A percentile compares a stretch with the other conserved stretches of the same genome.
These are phyloP conservation scores for Echinochloa phyllopogon DNA, from an alignment of 176 grass and related monocot species.

Conservation along the genomic window DNA sequence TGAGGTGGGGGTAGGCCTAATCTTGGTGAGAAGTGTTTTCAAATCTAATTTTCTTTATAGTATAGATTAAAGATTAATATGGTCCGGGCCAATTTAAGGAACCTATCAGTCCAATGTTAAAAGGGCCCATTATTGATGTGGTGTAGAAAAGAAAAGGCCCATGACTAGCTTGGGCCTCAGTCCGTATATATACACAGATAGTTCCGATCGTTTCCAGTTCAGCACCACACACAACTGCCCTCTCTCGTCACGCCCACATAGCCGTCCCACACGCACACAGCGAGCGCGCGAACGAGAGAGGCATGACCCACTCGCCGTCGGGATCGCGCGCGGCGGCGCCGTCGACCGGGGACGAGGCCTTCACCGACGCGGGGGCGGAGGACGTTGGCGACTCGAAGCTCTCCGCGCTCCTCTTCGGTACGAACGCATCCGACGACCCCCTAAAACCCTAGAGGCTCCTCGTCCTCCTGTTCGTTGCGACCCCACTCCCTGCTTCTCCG, in stretches of 20 bases:
- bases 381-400: conserved; percentile 42
- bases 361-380: conserved; percentile 22
- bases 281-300: not conserved
- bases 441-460: conserved; percentile 29
- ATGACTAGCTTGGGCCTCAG: not conserved
- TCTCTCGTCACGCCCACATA: not conserved
- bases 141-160: not conserved
- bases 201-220: not conserved
- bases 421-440: not conserved
- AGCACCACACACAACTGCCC: not conserved
- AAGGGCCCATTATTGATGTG: not conserved
- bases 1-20: too few relatives aligned
- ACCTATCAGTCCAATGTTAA: not conserved
- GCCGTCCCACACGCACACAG: not conserved
- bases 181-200: not conserved
- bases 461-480: not conserved
- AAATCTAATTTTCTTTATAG: too few relatives aligned
- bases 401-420: conserved; percentile 57
- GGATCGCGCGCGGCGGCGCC: conserved; percentile 47
- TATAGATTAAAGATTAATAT: too few relatives aligned
- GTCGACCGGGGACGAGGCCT: conserved; percentile 26
- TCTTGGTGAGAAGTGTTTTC: too few relatives aligned
- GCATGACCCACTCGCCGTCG: conserved; percentile 47
- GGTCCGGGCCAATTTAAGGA: not conserved
- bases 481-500: too few relatives aligned